Conservation (phyloP, 108 stramenopile genomes). For the Nitzschia putrida region DNA sequence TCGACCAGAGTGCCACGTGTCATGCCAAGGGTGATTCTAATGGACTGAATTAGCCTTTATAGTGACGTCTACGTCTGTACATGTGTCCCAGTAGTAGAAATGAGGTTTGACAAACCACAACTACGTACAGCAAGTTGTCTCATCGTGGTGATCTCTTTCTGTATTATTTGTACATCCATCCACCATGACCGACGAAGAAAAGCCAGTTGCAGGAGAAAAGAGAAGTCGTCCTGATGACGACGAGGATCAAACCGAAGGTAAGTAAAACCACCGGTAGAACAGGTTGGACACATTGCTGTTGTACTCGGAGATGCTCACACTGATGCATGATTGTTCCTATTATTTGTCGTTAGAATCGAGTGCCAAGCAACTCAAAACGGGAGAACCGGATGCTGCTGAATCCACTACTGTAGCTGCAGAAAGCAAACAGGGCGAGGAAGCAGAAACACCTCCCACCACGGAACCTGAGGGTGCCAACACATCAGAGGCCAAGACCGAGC, state of each 20-base stretch:
- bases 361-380: conserved; percentile 9
- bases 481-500: conserved; percentile 7
- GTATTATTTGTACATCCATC: no score
- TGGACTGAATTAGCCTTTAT: no score
- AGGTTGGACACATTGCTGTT: not conserved
- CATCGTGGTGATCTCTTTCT: no score
- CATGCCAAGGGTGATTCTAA: no score
- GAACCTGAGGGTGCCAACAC: not conserved
- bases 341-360: conserved; percentile 17
- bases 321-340: not conserved
- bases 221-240: conserved; percentile 26
- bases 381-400: not conserved
- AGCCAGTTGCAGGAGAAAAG: conserved; percentile 7
- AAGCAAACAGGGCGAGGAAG: not conserved
- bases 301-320: not conserved
- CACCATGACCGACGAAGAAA: conserved; percentile 9
- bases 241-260: conserved; percentile 20
- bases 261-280: not conserved
- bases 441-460: not conserved
- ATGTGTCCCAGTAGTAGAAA: no score
- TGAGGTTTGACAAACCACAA: no score
- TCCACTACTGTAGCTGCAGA: not conserved
- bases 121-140: no score
- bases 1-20: no score
- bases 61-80: no score